Conservation (phyloP, 2,329 filamentous ascomycete species). For the Ophiosphaerella narmari region DNA sequence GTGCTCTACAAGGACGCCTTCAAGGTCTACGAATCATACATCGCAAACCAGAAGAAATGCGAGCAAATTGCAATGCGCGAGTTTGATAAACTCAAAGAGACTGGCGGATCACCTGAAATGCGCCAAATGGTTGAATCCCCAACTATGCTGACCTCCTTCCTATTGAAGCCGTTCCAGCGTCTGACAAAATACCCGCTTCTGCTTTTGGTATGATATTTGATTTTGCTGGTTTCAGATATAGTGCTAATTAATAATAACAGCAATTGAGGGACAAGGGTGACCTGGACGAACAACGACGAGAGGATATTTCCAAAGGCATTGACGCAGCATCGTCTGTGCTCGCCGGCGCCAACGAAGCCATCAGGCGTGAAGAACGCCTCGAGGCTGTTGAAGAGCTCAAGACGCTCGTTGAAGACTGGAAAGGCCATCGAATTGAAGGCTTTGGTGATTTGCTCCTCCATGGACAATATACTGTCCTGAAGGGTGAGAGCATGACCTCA, state of each 20-base stretch:
- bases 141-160: slow-evolving; percentile 85
- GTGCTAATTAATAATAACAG: slow-evolving; percentile 49
- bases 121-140: slow-evolving; percentile 81
- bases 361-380: slow-evolving; percentile 82
- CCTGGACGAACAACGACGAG: slow-evolving; percentile 69
- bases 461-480: slow-evolving; percentile 89
- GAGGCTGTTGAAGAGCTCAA: slow-evolving; percentile 84
- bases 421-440: slow-evolving; percentile 85
- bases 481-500: slow-evolving; percentile 70
- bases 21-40: slow-evolving; percentile 93
- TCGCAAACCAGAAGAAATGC: slow-evolving; percentile 92
- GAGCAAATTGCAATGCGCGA: slow-evolving; percentile 81
- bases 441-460: slow-evolving; percentile 89
- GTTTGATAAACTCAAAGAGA: slow-evolving; percentile 82
- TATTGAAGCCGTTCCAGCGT: slow-evolving; percentile 95
- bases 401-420: slow-evolving; percentile 92
- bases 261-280: slow-evolving; percentile 85
- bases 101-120: slow-evolving; percentile 66
- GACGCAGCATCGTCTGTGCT: slow-evolving; percentile 82
- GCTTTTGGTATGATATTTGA: slow-evolving; percentile 66
- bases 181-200: slow-evolving; percentile 93
- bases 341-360: slow-evolving; percentile 84
- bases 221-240: slow-evolving; percentile 3
- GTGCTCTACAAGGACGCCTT: slow-evolving; percentile 83
- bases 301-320: slow-evolving; percentile 76